phyloP scores from a whole-genome alignment of 78 protist species.

The Thecamonas trahens region DNA sequence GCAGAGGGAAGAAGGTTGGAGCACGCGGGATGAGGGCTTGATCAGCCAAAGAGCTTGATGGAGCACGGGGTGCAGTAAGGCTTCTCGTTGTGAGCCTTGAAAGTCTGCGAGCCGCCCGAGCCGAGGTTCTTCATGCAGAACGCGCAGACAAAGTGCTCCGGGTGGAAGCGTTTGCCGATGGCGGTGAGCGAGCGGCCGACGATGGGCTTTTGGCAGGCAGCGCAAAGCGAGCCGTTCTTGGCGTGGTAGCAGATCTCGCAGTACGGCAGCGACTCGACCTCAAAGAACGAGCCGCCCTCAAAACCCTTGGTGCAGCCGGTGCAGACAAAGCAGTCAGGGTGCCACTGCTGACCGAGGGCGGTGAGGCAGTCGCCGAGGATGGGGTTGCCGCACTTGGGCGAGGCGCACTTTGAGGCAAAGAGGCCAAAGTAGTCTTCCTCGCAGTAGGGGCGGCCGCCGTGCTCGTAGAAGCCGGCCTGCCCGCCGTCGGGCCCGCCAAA shows the following conservation, averaged over 20 bases:
- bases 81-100: constrained; percentile 2
- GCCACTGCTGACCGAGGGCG: constrained; percentile 25
- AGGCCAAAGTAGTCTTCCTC: constrained; percentile 21
- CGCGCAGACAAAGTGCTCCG: constrained; percentile 44
- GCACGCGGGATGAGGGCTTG: no score
- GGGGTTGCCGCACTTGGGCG: constrained; percentile 27
- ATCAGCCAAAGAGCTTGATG: constrained; percentile 14
- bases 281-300: constrained; percentile 12
- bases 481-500: constrained; percentile 7
- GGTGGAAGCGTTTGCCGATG: constrained; percentile 25
- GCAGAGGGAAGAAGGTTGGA: no score
- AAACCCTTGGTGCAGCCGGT: not conserved
- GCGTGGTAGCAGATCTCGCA: constrained; percentile 25
- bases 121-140: constrained; percentile 20
- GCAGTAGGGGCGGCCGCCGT: constrained; percentile 10
- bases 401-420: constrained; percentile 19
- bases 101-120: not conserved
- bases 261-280: constrained; percentile 25
- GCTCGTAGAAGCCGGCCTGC: not conserved
- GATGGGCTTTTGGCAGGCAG: constrained; percentile 26
- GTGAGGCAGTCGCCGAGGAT: constrained; percentile 13
- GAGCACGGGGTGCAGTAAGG: constrained; percentile 12
- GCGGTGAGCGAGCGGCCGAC: constrained; percentile 36
- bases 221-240: constrained; percentile 27
- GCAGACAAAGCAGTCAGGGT: constrained; percentile 32